These are phyloP conservation scores for Cymodocea nodosa DNA, from an alignment of 116 monocot species.

Conservation along the genomic window DNA sequence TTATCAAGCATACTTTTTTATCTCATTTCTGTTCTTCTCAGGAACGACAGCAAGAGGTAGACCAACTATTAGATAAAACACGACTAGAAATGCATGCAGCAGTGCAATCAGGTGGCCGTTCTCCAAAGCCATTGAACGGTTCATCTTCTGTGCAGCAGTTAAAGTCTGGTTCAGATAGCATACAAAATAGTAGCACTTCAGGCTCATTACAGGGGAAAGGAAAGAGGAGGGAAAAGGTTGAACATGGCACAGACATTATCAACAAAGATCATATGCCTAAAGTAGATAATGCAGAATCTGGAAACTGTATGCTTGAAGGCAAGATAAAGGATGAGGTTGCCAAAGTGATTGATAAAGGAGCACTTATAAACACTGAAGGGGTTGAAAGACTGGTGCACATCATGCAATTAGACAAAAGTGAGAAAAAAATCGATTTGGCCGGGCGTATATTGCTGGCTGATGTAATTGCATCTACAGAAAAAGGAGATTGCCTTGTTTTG, in stretches of 20 bases:
- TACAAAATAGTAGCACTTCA: slow-evolving; percentile 50
- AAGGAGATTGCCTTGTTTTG: slow-evolving; percentile 60
- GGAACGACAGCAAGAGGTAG: slow-evolving; percentile 91
- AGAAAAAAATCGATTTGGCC: slow-evolving; percentile 68
- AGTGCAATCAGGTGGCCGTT: slow-evolving; percentile 86
- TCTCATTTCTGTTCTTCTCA: slow-evolving; percentile 14
- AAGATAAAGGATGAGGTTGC: slow-evolving; percentile 61
- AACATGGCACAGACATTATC: slow-evolving; percentile 38
- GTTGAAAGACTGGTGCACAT: slow-evolving; percentile 75
- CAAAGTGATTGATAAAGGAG: slow-evolving; percentile 89
- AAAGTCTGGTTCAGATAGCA: slow-evolving; percentile 68
- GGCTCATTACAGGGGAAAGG: slow-evolving; percentile 51
- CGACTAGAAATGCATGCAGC: slow-evolving; percentile 96
- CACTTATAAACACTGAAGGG: slow-evolving; percentile 44
- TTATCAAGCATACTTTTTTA: not conserved
- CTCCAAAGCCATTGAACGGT: slow-evolving; percentile 76
- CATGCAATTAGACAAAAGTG: slow-evolving; percentile 67
- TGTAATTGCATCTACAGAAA: slow-evolving; percentile 82
- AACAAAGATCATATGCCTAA: slow-evolving; percentile 52
- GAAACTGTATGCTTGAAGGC: slow-evolving; percentile 35
- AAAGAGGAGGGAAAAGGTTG: slow-evolving; percentile 80
- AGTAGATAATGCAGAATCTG: slow-evolving; percentile 49
- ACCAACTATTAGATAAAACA: slow-evolving; percentile 65
- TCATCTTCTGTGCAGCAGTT: slow-evolving; percentile 52
- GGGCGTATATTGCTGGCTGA: slow-evolving; percentile 63